A percentile compares a stretch with the other conserved stretches of the same genome.
These are phyloP conservation scores for Parastagonospora nodorum DNA, from an alignment of 2,329 filamentous ascomycete species.

Conservation along the genomic window DNA sequence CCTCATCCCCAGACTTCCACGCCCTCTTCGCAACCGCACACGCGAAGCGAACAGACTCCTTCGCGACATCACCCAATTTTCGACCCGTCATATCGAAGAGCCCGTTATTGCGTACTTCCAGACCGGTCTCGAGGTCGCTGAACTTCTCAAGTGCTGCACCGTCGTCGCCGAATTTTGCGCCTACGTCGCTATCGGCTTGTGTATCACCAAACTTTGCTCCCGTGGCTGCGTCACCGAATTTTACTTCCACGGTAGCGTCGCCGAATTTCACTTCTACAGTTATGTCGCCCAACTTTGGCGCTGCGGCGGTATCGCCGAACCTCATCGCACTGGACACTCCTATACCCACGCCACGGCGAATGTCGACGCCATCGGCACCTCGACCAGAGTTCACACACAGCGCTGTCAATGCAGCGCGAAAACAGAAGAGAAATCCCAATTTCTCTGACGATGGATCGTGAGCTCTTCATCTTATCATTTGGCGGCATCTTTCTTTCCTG, in stretches of 20 bases:
- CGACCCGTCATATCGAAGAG: constrained; percentile 7
- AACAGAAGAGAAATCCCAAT: neutral
- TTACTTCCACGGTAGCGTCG: neutral
- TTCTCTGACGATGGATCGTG: no score
- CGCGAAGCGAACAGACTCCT: constrained; percentile 19
- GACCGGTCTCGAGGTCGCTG: constrained; percentile 1
- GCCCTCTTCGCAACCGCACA: constrained; percentile 17
- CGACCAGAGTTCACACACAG: neutral
- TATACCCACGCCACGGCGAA: neutral
- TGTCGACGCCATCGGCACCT: neutral
- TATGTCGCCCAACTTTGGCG: constrained; percentile 5
- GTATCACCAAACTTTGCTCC: constrained; percentile 3
- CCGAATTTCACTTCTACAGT: constrained; percentile 1
- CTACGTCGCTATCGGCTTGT: constrained; percentile 1
- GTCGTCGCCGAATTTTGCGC: constrained; percentile 17
- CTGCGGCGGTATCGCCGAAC: neutral
- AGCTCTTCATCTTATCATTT: no score
- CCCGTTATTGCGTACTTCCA: neutral
- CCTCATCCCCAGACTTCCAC: constrained; percentile 24
- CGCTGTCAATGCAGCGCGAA: neutral
- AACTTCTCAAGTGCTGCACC: constrained; percentile 9
- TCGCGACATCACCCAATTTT: constrained; percentile 21
- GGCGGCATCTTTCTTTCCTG: no score
- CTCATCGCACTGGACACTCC: neutral
- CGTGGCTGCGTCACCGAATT: constrained; percentile 8